Base-by-base conservation (phyloP, 2,329 filamentous ascomycete genomes). In the Cylindrodendrum hubeiense region DNA sequence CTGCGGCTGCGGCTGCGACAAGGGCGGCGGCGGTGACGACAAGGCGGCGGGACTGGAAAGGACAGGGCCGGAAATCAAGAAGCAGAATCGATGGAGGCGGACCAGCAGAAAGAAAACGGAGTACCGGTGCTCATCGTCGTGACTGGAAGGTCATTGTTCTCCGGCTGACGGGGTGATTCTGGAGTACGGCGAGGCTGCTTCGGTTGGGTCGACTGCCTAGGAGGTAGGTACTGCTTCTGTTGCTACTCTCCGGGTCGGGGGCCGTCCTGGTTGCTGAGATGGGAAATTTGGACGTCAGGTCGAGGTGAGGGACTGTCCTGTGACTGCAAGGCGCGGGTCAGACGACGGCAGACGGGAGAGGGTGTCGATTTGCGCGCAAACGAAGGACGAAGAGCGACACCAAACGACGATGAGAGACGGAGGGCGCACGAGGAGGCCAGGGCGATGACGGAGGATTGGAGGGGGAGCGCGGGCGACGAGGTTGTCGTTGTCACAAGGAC, bases 101-200 rank as follows among this genome's bases (percentile, higher is more conserved):
- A 81, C 85, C 82, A 75, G 76, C 74, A 82, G 78, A 80, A 81
- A 78, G 81, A 83, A 78, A 80, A 80, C 74, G 78, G 79, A 79
- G 80, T 82, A 79, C 81, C 79, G 83, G 80, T 83, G 83, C 82
- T 87, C 86, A 88, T 88, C 79, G 85, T 87, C 79, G 82, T 82
- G 75, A 78, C 76, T 74, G 75, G 72, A 77, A 73, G 76, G 71
- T 78, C 78, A 79, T 81, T 74, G 73, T 78, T 71, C 62, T 68
- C 68, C 66, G 60, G 65, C 59, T 69, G 62, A 63, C 73, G 69
- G 59, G 57, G 67, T 57, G 58, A 47, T 49, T 57, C 39, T 74
- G 54, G 46, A 53, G 58, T 51, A 44, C 60, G 58, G 63, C 47
- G 67, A 64, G 54, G 49, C 52, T 49, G 39, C 26, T 64, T 66